phyloP scores from a whole-genome alignment of 2,329 filamentous ascomycete genomes.

The Leptographium lundbergii region DNA sequence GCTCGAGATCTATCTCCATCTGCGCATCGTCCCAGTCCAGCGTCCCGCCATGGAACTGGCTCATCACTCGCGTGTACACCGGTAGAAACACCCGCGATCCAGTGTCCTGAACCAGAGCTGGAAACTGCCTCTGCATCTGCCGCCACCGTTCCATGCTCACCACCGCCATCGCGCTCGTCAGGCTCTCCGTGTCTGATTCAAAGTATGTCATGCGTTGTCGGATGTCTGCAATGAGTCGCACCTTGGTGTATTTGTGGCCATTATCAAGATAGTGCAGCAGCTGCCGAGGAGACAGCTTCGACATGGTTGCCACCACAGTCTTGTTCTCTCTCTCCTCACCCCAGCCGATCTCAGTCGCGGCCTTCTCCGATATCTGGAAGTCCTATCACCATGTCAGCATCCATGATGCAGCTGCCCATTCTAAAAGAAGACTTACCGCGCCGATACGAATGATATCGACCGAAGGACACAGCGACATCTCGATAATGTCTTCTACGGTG shows the following conservation, averaged over 20 bases:
- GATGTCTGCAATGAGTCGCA: conserved; percentile 30
- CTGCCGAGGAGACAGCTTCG: conserved; percentile 36
- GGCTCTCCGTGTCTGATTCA: conserved; percentile 31
- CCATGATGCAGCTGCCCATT: not conserved
- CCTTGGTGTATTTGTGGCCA: conserved; percentile 31
- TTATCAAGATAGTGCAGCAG: conserved; percentile 37
- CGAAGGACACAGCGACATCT: conserved; percentile 33
- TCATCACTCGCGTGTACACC: conserved; percentile 6
- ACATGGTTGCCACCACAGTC: conserved; percentile 22
- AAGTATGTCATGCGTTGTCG: conserved; percentile 28
- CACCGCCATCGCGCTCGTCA: conserved; percentile 15
- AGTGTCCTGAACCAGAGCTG: not conserved
- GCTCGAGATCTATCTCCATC: conserved; percentile 19
- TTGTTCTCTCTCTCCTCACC: conserved; percentile 16
- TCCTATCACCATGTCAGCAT: conserved; percentile 8
- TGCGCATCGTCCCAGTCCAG: conserved; percentile 26
- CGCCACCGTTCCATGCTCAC: conserved; percentile 13
- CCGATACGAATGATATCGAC: conserved; percentile 23
- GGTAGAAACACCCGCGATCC: conserved; percentile 5
- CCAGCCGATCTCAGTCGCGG: conserved; percentile 18
- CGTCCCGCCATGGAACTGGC: conserved; percentile 22
- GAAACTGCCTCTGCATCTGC: conserved; percentile 4
- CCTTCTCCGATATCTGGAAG: conserved; percentile 12
- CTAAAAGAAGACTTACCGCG: conserved; percentile 17
- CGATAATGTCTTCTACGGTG: conserved; percentile 30